Conservation (phyloP, 1,284 basidiomycete genomes). For the Ustilago cynodontis region DNA sequence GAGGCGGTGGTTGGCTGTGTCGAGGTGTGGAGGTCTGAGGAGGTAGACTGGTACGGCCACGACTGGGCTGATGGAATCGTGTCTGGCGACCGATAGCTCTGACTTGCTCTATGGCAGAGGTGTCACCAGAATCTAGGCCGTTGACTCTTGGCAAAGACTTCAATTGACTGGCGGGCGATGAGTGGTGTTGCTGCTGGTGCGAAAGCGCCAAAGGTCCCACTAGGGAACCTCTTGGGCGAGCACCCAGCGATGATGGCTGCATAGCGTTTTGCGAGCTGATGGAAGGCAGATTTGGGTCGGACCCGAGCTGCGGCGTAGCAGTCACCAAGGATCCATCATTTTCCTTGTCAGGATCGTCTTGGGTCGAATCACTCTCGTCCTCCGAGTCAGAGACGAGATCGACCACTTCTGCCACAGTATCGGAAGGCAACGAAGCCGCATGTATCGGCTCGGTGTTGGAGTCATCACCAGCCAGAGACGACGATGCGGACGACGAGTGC, state of each 20-base stretch:
- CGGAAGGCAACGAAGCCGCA: neutral
- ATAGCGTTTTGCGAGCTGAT: neutral
- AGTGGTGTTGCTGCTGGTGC: neutral
- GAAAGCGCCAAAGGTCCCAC: slow-evolving; percentile 15
- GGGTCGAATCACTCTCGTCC: slow-evolving; percentile 15
- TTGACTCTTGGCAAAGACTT: neutral
- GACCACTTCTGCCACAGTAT: slow-evolving; percentile 5
- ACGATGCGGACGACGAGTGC: neutral
- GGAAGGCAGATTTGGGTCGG: slow-evolving; percentile 6
- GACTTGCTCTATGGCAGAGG: slow-evolving; percentile 27
- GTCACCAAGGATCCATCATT: slow-evolving; percentile 35
- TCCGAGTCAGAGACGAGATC: slow-evolving; percentile 35
- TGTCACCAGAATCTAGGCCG: neutral
- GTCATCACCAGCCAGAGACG: slow-evolving; percentile 2
- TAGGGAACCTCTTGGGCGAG: slow-evolving; percentile 19
- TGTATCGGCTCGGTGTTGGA: neutral
- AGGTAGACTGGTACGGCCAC: slow-evolving; percentile 3
- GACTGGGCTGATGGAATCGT: slow-evolving; percentile 20
- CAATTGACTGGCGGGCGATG: neutral
- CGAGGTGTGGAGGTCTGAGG: slow-evolving; percentile 15
- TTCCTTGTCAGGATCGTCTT: slow-evolving; percentile 46
- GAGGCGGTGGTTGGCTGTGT: neutral
- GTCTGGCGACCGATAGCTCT: slow-evolving; percentile 33
- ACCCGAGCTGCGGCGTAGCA: slow-evolving; percentile 23
- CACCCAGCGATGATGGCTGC: neutral